Conservation (phyloP, 345 rosid genomes). For the Draba incana region DNA sequence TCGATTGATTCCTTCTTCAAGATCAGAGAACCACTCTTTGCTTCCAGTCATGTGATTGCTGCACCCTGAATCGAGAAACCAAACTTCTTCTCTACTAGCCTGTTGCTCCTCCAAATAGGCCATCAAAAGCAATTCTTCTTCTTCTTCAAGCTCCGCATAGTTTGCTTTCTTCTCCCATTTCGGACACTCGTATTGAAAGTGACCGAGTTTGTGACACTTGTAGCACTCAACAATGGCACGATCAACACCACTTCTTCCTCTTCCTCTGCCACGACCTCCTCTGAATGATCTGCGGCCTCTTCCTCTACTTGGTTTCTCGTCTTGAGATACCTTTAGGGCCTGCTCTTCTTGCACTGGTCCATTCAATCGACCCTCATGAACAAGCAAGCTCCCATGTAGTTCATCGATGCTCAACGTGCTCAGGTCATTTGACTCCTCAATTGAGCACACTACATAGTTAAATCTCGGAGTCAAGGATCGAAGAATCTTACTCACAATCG, state of each 20-base stretch:
- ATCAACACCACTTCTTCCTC: neutral
- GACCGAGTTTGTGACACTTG: neutral
- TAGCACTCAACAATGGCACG: too few relatives aligned
- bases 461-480: conserved; percentile 2
- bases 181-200: neutral
- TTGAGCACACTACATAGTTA: conserved; percentile 12
- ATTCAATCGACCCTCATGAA: conserved; percentile 19
- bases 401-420: conserved; percentile 11
- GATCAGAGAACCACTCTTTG: too few relatives aligned
- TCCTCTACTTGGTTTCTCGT: neutral
- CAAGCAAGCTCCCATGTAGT: conserved; percentile 16
- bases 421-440: neutral
- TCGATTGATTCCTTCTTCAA: too few relatives aligned
- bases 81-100: too few relatives aligned
- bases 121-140: conserved; percentile 11
- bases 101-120: neutral
- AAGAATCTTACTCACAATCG: conserved; percentile 10
- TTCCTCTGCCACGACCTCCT: neutral
- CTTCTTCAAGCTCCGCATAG: neutral
- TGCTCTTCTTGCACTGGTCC: neutral
- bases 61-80: too few relatives aligned
- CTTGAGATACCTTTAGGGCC: neutral
- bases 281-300: neutral
- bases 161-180: conserved; percentile 7
- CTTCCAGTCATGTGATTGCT: too few relatives aligned